Evolutionary conservation across 2,329 filamentous ascomycete genomes (phyloP), one percentile per base, ranked within the genome.

Genomic region (Parafenestella ontariensis): DNA sequence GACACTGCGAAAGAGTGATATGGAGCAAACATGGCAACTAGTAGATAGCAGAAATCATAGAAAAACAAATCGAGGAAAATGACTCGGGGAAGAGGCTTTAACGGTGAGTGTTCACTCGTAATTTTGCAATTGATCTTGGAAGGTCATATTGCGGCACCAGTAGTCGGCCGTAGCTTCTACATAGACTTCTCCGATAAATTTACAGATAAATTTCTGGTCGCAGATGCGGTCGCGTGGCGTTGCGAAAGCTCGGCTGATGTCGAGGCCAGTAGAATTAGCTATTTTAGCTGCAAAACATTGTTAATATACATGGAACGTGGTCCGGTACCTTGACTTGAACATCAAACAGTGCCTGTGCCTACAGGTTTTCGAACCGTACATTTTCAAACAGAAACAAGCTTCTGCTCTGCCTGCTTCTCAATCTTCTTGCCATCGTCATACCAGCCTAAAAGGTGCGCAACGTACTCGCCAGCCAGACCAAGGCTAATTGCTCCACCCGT

Each of bases 401-500:
- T 49, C 17, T 26, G 40, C 8, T 40, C 33, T 29, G 44, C n/a
- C 17, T 48, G 21, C 33, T 48, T 44, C 34, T 34, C 42, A 5
- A 17, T 41, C 44, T 54, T 53, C n/a, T 64, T 59, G 26, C 53
- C 53, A 3, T 67, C 49, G 0, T 61, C 62, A 26, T 72, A 69
- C 55, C 61, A 64, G 9, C 68, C 68, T 9, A 68, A 29, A 4
- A 66, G 58, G 31, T 70, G 67, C 2, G 65, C 63, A 6, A 67
- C 28, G 68, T 87, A 88, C 55, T 88, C 85, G 11, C 79, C 80
- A 31, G 81, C 65, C 57, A 87, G 69, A 3, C 85, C 85, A 28
- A 83, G 50, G 15, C 82, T 78, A 49, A 88, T 85, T 1, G 78
- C 82, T 17, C 85, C 85, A 20, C 85, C 85, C 17, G 85, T 87